Percentiles rank a stretch among this genome's conserved stretches.
phyloP scores from a whole-genome alignment of 2,329 filamentous ascomycete species.

The Fusarium ambrosium region DNA sequence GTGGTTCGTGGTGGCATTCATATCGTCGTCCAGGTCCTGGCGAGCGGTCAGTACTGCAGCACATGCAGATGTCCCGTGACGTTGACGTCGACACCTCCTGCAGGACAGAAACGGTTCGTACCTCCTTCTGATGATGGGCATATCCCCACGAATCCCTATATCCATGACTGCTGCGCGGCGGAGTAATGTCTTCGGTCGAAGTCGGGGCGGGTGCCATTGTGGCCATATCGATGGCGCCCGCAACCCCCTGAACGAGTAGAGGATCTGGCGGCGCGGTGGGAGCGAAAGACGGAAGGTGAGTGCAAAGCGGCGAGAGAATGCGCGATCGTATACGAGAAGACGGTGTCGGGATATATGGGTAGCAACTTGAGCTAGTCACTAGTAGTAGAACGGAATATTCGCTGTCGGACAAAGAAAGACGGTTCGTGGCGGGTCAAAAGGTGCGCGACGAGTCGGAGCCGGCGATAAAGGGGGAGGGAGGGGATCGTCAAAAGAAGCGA shows the following conservation, averaged over 20 bases:
- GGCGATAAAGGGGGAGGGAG: conserved; percentile 29
- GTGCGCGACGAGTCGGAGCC: conserved; percentile 29
- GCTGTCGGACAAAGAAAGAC: conserved; percentile 32
- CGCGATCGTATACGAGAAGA: conserved; percentile 5
- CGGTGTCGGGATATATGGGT: conserved; percentile 9
- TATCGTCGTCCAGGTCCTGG: conserved; percentile 40
- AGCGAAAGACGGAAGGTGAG: conserved; percentile 7
- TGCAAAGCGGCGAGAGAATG: not conserved
- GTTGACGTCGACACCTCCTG: not conserved
- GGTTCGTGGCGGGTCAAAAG: conserved; percentile 23
- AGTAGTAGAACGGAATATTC: conserved; percentile 19
- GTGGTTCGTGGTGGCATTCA: conserved; percentile 27
- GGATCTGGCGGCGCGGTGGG: conserved; percentile 4
- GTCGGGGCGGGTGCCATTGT: conserved; percentile 65
- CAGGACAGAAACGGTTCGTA: conserved; percentile 46
- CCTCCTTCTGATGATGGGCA: conserved; percentile 52
- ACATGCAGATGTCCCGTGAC: not conserved
- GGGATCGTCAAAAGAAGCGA: conserved; percentile 27
- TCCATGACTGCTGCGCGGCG: conserved; percentile 64
- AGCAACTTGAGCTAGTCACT: conserved; percentile 7
- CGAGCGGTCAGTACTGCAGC: conserved; percentile 31
- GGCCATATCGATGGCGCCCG: conserved; percentile 60
- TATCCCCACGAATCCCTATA: conserved; percentile 62
- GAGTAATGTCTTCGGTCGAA: conserved; percentile 62
- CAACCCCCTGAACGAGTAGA: conserved; percentile 42